Evolutionary conservation across 139 green algal species (phyloP), one percentile per base, ranked within the genome.

Genomic region (Ulvella scutata): DNA sequence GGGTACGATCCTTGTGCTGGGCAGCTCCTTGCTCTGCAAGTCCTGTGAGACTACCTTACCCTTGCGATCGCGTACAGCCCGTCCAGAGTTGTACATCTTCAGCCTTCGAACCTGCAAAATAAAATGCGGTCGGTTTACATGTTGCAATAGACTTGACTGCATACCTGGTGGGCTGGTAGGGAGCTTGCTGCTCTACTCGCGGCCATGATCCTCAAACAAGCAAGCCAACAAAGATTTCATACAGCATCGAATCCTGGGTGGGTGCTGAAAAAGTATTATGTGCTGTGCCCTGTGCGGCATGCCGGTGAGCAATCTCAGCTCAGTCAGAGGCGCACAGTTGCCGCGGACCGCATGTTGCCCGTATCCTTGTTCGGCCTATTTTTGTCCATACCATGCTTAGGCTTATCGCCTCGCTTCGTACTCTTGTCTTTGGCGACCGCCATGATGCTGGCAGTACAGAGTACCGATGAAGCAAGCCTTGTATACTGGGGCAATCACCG

Each of bases 1-100:
- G 21, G 95, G 95, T 72, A 96, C 88, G 75, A 99, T 98, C 43
- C 95, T 85, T 21, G 92, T 98, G 61, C 75, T 91, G n/a, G 95
- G 95, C 40, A 98, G 82, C 2, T 96, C 94, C 76, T 91, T 94
- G 38, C 84, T 94, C 82, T 99, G 95, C 38, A 97, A 82, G 10
- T 97, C 89, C 85, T 95, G 84, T 29, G 44, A 10, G 13, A 98
- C 78, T 26, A 98, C 60, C 20, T 87, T 87, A 4, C 95, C 95
- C 10, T 94, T 92, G 75, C 90, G 95, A 86, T 99, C 92, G 1
- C 95, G 78, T 36, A 87, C 79, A 0, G 95, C 82, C 23, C 82
- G 84, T 62, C 44, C 44, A 21, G 82, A 91, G 43, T 93, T 96
- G 88, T 99, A 99, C 94, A 99, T 98, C 4, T 90, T 87, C 60